phyloP scores from a whole-genome alignment of 1,284 basidiomycete genomes.

The Violaceomyces palustris region DNA sequence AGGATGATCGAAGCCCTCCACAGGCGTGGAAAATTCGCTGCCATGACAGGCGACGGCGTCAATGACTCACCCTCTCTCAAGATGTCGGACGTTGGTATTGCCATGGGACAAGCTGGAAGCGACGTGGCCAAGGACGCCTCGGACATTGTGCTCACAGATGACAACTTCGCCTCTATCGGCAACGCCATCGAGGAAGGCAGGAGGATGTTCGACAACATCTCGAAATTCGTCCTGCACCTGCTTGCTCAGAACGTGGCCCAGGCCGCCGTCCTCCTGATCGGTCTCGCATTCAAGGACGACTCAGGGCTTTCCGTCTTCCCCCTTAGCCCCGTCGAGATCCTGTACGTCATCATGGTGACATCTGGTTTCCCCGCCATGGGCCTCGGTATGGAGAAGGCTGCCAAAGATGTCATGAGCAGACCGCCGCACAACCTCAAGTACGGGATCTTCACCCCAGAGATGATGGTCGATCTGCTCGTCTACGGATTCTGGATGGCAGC shows the following conservation, averaged over 20 bases:
- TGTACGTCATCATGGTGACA: slow-evolving; percentile 56
- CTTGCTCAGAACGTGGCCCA: slow-evolving; percentile 50
- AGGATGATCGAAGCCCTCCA: slow-evolving; percentile 62
- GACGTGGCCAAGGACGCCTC: slow-evolving; percentile 57
- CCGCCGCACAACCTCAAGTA: slow-evolving; percentile 54
- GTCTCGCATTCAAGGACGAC: slow-evolving; percentile 64
- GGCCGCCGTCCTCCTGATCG: slow-evolving; percentile 57
- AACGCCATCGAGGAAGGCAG: slow-evolving; percentile 66
- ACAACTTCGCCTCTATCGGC: slow-evolving; percentile 69
- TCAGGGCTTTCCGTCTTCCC: slow-evolving; percentile 63
- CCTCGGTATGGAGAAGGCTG: slow-evolving; percentile 59
- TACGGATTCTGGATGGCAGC: slow-evolving; percentile 66
- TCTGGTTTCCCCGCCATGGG: slow-evolving; percentile 54
- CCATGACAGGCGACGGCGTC: slow-evolving; percentile 52
- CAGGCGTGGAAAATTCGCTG: slow-evolving; percentile 51
- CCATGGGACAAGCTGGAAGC: slow-evolving; percentile 48
- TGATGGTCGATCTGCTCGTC: slow-evolving; percentile 59
- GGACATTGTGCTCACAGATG: slow-evolving; percentile 65
- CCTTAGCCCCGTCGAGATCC: slow-evolving; percentile 63
- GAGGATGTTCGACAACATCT: slow-evolving; percentile 55
- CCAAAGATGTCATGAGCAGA: slow-evolving; percentile 61
- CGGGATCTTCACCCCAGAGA: slow-evolving; percentile 51
- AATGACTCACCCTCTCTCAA: slow-evolving; percentile 52
- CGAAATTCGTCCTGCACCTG: slow-evolving; percentile 54
- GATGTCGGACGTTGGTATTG: slow-evolving; percentile 50